Conservation (phyloP, 257 asterid species). For the Echites panduratus region DNA sequence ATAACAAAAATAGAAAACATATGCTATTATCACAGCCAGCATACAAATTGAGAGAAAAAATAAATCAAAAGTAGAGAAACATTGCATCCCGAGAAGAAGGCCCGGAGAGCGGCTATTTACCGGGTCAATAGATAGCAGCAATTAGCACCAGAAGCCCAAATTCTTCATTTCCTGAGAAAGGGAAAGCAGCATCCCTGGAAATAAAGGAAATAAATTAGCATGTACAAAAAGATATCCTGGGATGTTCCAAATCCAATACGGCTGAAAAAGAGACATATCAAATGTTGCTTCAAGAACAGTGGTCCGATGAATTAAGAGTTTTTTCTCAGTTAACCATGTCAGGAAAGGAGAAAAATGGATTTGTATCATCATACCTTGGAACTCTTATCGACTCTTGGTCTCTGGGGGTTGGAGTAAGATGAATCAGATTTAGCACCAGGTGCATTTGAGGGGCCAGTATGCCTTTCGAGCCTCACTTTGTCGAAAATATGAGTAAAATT, state of each 20-base stretch:
- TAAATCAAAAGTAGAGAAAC: not conserved
- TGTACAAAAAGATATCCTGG: not conserved
- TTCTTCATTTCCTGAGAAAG: constrained; percentile 18
- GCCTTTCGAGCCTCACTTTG: constrained; percentile 53
- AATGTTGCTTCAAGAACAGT: not conserved
- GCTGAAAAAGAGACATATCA: not conserved
- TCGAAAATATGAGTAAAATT: constrained; percentile 67
- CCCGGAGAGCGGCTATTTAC: constrained; percentile 17
- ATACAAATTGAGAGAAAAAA: not conserved
- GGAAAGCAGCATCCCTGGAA: constrained; percentile 30
- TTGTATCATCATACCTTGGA: constrained; percentile 32
- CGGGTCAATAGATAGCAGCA: not conserved
- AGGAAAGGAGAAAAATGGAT: not conserved
- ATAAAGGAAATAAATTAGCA: not conserved
- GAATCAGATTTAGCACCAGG: constrained; percentile 37
- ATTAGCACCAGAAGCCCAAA: not conserved
- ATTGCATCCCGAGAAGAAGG: constrained; percentile 3
- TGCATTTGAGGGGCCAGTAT: constrained; percentile 30
- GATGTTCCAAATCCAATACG: not conserved
- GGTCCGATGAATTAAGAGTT: not conserved
- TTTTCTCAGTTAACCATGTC: no score
- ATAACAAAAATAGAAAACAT: not conserved
- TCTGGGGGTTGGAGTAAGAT: constrained; percentile 20
- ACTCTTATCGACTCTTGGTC: constrained; percentile 20
- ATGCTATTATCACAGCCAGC: constrained; percentile 11